Conservation (phyloP, 257 asterid genomes). For the Mitragyna speciosa region DNA sequence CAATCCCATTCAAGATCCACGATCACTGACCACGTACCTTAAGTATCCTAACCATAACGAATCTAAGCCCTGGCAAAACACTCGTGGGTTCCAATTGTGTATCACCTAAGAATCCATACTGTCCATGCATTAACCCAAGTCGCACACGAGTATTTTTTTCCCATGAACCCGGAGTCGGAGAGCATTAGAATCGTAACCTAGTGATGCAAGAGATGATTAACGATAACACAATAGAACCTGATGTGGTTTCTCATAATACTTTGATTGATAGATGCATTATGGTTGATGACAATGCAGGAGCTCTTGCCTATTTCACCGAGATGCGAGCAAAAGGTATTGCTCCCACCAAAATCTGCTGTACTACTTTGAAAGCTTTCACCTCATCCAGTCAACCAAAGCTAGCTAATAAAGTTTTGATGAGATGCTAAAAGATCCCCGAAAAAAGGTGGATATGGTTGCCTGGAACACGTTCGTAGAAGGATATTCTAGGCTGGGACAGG, state of each 20-base stretch:
- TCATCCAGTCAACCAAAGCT: constrained; percentile 80
- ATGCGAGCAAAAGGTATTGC: constrained; percentile 89
- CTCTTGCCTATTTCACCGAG: constrained; percentile 83
- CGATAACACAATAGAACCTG: constrained; percentile 69
- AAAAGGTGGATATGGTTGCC: constrained; percentile 82
- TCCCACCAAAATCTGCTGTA: constrained; percentile 88
- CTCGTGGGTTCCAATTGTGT: too few species aligned
- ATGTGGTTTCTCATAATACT: constrained; percentile 89
- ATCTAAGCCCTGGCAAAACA: too few species aligned
- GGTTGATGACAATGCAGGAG: constrained; percentile 82
- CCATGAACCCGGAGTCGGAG: background rate
- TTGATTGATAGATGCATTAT: constrained; percentile 82
- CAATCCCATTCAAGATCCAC: too few species aligned
- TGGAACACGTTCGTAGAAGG: constrained; percentile 98
- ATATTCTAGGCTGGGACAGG: constrained; percentile 65
- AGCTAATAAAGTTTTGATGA: constrained; percentile 84
- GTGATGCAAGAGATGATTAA: constrained; percentile 63
- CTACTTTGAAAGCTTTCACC: constrained; percentile 95
- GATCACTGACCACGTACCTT: too few species aligned
- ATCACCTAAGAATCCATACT: too few species aligned
- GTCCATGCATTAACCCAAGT: background rate
- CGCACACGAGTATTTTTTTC: background rate
- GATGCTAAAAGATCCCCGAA: constrained; percentile 85
- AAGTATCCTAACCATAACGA: too few species aligned
- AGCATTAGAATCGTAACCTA: too few species aligned